phyloP scores from a whole-genome alignment of 495 filamentous ascomycete genomes.

The Mytilinidion resinicola region DNA sequence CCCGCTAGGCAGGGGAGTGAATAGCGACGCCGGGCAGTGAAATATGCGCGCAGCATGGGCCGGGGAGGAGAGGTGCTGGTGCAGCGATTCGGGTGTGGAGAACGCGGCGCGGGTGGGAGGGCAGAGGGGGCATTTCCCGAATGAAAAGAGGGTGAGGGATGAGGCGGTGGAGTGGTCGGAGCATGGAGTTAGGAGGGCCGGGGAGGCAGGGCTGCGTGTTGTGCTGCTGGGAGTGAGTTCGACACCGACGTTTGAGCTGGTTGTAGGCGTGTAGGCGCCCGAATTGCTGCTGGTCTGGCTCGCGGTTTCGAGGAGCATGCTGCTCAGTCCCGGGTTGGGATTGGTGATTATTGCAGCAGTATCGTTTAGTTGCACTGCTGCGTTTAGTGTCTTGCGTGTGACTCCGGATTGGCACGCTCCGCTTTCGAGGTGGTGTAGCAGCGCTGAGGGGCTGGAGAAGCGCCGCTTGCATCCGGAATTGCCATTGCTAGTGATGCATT shows the following conservation, averaged over 20 bases:
- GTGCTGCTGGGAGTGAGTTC: background rate
- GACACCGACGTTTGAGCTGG: background rate
- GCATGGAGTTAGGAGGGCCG: background rate
- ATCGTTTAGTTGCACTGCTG: slow-evolving; percentile 14
- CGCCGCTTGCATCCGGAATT: slow-evolving; percentile 14
- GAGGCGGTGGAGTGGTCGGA: background rate
- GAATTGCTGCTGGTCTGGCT: background rate
- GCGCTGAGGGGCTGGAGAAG: slow-evolving; percentile 2
- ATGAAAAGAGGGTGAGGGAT: background rate
- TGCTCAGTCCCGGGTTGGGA: background rate
- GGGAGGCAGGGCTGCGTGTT: background rate
- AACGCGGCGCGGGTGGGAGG: background rate
- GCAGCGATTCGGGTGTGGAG: background rate
- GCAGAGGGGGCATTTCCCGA: background rate
- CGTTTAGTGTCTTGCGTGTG: slow-evolving; percentile 13
- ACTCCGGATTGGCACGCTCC: slow-evolving; percentile 22
- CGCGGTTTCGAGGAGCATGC: background rate
- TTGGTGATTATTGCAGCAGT: background rate
- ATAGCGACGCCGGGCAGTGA: background rate
- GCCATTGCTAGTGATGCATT: slow-evolving; percentile 16
- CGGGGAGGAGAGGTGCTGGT: background rate
- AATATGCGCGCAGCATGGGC: background rate
- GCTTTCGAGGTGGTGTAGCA: slow-evolving; percentile 24
- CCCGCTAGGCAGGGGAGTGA: background rate
- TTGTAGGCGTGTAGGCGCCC: background rate